phyloP scores from a whole-genome alignment of 1,139 yeast species.

The Geotrichum aggregatum region DNA sequence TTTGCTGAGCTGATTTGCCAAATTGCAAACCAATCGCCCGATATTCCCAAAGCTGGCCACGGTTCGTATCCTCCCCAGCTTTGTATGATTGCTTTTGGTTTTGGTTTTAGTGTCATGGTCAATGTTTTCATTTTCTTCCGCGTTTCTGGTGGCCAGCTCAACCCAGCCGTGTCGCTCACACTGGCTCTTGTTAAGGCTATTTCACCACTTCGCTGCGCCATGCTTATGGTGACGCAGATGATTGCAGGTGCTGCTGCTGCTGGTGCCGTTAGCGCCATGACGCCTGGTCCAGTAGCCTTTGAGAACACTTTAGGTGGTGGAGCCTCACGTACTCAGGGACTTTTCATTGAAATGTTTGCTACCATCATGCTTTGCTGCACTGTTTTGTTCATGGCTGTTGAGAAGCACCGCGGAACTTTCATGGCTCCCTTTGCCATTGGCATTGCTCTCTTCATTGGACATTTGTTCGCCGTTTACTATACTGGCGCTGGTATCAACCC shows the following conservation, averaged over 20 bases:
- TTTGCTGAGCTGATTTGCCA: slow-evolving; percentile 80
- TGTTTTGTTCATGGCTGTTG: slow-evolving; percentile 80
- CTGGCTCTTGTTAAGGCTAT: slow-evolving; percentile 67
- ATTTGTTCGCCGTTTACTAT: slow-evolving; percentile 74
- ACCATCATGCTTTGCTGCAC: slow-evolving; percentile 63
- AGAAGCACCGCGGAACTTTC: slow-evolving; percentile 69
- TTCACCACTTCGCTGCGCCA: slow-evolving; percentile 64
- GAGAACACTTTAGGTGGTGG: slow-evolving; percentile 72
- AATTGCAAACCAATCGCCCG: slow-evolving; percentile 67
- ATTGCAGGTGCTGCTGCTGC: slow-evolving; percentile 91
- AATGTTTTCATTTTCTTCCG: slow-evolving; percentile 71
- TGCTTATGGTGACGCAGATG: slow-evolving; percentile 65
- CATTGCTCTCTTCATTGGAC: slow-evolving; percentile 74
- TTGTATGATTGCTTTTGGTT: slow-evolving; percentile 80
- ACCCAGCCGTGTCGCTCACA: slow-evolving; percentile 82
- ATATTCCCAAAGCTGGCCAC: slow-evolving; percentile 38
- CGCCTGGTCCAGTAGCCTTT: slow-evolving; percentile 75
- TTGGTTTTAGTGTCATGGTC: slow-evolving; percentile 81
- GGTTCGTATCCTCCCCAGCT: slow-evolving; percentile 64
- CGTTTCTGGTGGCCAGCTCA: slow-evolving; percentile 84
- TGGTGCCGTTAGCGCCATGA: slow-evolving; percentile 82
- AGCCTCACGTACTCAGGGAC: slow-evolving; percentile 67
- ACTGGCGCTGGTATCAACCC: slow-evolving; percentile 94
- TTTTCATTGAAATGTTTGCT: slow-evolving; percentile 80
- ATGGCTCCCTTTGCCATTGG: slow-evolving; percentile 86